Base-by-base conservation (phyloP, 2,329 filamentous ascomycete genomes). In the Trichoderma brevicompactum region DNA sequence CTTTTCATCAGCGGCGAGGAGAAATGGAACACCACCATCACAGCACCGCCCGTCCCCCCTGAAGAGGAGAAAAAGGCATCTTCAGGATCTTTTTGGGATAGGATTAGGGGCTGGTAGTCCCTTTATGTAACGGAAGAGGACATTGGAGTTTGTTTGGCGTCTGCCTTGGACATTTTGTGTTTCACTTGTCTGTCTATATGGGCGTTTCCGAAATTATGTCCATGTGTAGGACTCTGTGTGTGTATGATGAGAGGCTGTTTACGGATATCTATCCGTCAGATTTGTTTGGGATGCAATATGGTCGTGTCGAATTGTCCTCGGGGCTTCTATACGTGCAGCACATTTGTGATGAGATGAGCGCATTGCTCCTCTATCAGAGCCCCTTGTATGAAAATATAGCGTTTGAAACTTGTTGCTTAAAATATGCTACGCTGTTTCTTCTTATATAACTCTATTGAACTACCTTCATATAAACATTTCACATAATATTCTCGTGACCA, bases 1-100 rank as follows among this genome's bases (percentile, higher is more conserved):
- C 80, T 97, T 2, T 97, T 90, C 74, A 83, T 97, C 17, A 91
- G 97, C 75, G 94, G 93, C 2, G 79, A 85, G 49, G 89, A 94
- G 74, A 83, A 82, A 1, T 98, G 94, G 94, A 89, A 87, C 65
- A 86, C 82, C 0, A 72, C 87, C 2, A 72, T 87, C 12, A 80
- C 82, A 0, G 82, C 85, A 7, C 78, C 81, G 7, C 70, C 70
- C 6, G 50, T 66, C 5, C 71, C 70, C 67, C n/a, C 66, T 69
- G n/a, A 40, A 17, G 70, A 68, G 38, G 71, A 72, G n/a, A 72
- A 72, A 9, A 77, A 74, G 36, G 65, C 70, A n/a, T 64, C 52
- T 34, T 48, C 70, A 12, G 71, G 74, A 2, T 81, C 81, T 0
- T 77, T 85, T 38, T 86, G 84, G 83, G 77, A 80, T 41, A 80